phyloP scores from a whole-genome alignment of 2,329 filamentous ascomycete species.

The Apiospora saccharicola region DNA sequence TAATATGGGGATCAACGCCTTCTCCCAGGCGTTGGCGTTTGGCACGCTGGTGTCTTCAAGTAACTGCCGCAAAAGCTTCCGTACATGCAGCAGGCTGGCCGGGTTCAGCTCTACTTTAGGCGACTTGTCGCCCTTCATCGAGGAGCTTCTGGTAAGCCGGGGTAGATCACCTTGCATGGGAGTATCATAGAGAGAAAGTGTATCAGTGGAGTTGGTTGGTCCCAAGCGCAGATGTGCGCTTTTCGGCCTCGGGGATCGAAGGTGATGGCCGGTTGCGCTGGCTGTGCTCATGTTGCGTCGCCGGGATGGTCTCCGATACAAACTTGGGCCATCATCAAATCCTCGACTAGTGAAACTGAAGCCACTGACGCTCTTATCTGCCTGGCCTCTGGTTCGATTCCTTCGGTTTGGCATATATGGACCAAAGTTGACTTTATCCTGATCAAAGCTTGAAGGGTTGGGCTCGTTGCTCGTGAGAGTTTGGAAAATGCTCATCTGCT shows the following conservation, averaged over 20 bases:
- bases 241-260: conserved; percentile 75
- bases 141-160: conserved; percentile 77
- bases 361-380: conserved; percentile 78
- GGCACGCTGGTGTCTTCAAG: conserved; percentile 78
- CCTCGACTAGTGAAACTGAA: conserved; percentile 75
- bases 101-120: conserved; percentile 85
- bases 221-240: conserved; percentile 62
- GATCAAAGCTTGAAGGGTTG: conserved; percentile 72
- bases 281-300: conserved; percentile 85
- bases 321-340: conserved; percentile 67
- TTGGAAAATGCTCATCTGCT: conserved; percentile 87
- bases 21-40: conserved; percentile 83
- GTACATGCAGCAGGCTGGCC: conserved; percentile 87
- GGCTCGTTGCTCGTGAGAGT: conserved; percentile 72
- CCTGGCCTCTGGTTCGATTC: conserved; percentile 70
- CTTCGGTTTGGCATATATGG: conserved; percentile 79
- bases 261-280: conserved; percentile 78
- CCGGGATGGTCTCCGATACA: conserved; percentile 67
- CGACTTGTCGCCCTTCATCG: conserved; percentile 76
- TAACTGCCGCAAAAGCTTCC: conserved; percentile 83
- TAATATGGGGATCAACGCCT: conserved; percentile 87
- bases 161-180: conserved; percentile 51
- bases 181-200: conserved; percentile 56
- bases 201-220: conserved; percentile 59
- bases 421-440: conserved; percentile 76